Evolutionary conservation across 2,329 filamentous ascomycete genomes (phyloP).

Genomic region (Ceratocystis harringtonii): DNA sequence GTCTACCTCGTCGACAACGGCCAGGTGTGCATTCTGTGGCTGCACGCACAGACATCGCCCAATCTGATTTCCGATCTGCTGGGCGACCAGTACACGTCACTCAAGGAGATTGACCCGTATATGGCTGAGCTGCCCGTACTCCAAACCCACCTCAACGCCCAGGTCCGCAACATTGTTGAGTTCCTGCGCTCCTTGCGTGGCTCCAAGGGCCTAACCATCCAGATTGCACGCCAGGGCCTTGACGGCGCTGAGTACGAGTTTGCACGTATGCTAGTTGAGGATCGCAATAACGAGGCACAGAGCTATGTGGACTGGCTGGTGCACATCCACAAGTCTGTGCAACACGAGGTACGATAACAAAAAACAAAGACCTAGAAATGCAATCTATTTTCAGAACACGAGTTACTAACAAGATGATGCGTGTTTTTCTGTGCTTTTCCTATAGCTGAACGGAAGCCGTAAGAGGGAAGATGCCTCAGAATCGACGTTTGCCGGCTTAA

Average conservation of each 20-base stretch:
- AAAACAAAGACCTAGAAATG: no score
- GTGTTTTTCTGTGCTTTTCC: background rate
- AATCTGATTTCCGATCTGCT: conserved; percentile 86
- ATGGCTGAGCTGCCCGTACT: conserved; percentile 66
- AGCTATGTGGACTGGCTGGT: conserved; percentile 98
- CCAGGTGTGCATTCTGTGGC: conserved; percentile 80
- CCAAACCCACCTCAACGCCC: conserved; percentile 83
- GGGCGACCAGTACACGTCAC: conserved; percentile 48
- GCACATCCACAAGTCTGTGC: conserved; percentile 82
- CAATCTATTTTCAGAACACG: no score
- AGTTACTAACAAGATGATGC: background rate
- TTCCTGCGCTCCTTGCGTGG: conserved; percentile 69
- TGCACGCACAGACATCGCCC: conserved; percentile 82
- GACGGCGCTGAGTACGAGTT: conserved; percentile 97
- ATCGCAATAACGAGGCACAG: conserved; percentile 93
- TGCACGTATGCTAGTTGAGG: conserved; percentile 76
- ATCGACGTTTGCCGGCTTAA: conserved; percentile 43
- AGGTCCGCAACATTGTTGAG: conserved; percentile 84
- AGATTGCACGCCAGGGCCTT: conserved; percentile 79
- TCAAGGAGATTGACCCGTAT: conserved; percentile 70
- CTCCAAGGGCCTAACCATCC: conserved; percentile 75
- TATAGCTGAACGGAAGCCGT: conserved; percentile 50
- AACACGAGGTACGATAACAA: conserved; percentile 51
- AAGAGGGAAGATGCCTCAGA: conserved; percentile 49
- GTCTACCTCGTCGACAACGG: conserved; percentile 94